Percentiles rank a stretch among this genome's conserved stretches.
These are phyloP conservation scores for Ampelocalamus luodianensis DNA, from an alignment of 176 grass and related monocot genomes.

Conservation along the genomic window DNA sequence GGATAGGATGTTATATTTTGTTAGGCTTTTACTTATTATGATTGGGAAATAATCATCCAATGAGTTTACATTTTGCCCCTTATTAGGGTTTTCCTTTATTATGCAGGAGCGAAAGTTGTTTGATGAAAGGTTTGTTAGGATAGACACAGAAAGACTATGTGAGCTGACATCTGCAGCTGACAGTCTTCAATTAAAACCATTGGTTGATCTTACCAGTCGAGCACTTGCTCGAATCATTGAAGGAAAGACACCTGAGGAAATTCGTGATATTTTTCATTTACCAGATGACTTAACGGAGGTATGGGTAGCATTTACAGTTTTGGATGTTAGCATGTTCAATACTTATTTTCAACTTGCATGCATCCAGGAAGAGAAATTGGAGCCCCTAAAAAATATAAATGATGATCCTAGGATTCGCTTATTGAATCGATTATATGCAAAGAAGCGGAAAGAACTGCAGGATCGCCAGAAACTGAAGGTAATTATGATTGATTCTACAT, in stretches of 20 bases:
- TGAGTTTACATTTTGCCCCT: background rate
- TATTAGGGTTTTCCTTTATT: slow-evolving; percentile 41
- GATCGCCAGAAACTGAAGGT: slow-evolving; percentile 96
- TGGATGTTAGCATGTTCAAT: slow-evolving; percentile 4
- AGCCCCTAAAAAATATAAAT: slow-evolving; percentile 97
- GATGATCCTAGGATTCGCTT: slow-evolving; percentile 96
- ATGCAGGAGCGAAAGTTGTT: slow-evolving; percentile 82
- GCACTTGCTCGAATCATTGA: slow-evolving; percentile 98
- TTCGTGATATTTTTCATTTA: slow-evolving; percentile 97
- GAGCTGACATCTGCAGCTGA: slow-evolving; percentile 98
- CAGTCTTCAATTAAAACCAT: slow-evolving; percentile 91
- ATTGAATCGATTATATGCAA: slow-evolving; percentile 97
- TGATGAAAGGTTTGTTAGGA: slow-evolving; percentile 96
- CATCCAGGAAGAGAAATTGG: slow-evolving; percentile 99
- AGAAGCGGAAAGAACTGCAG: slow-evolving; percentile 95
- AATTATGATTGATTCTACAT: background rate
- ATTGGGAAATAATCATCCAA: background rate
- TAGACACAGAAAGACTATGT: slow-evolving; percentile 91
- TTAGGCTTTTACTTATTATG: slow-evolving; percentile 14
- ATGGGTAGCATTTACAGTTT: slow-evolving; percentile 22
- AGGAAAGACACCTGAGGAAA: slow-evolving; percentile 98
- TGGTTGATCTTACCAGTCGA: slow-evolving; percentile 96
- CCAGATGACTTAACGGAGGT: slow-evolving; percentile 99
- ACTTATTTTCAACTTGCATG: slow-evolving; percentile 43
- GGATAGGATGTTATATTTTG: background rate